A percentile compares a stretch with the other conserved stretches of the same genome.
Conservation (phyloP, 1,139 yeast species). For the Suhomyces kunorum region DNA sequence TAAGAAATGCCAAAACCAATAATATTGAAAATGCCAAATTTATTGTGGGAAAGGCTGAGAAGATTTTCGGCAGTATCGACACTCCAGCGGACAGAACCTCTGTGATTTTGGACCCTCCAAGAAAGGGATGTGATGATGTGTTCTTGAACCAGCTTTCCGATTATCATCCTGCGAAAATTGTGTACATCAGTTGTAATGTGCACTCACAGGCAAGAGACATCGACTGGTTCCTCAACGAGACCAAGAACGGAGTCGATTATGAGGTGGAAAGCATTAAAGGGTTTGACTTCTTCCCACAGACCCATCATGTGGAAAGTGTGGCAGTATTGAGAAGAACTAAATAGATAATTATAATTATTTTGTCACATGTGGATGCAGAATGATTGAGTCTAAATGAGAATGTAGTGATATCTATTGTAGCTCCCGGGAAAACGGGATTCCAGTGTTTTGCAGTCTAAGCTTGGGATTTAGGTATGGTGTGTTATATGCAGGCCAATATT, state of each 20-base stretch:
- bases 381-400: no score
- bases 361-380: no score
- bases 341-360: no score
- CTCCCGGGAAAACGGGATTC: no score
- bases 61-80: conserved; percentile 76
- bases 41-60: conserved; percentile 90
- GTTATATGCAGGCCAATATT: background rate
- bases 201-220: conserved; percentile 96
- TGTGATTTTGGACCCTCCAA: conserved; percentile 92
- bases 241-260: conserved; percentile 63
- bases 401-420: no score
- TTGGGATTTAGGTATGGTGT: background rate
- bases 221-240: conserved; percentile 73
- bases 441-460: background rate
- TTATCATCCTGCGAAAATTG: conserved; percentile 81
- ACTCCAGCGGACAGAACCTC: conserved; percentile 73
- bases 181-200: conserved; percentile 94
- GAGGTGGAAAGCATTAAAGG: conserved; percentile 83
- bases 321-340: conserved; percentile 57
- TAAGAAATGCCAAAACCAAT: conserved; percentile 74
- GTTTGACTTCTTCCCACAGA: conserved; percentile 96
- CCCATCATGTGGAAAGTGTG: conserved; percentile 95
- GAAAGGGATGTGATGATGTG: conserved; percentile 92
- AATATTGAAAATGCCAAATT: conserved; percentile 76
- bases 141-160: conserved; percentile 82